Base-by-base conservation (phyloP, 306 rosid genomes). In the Pueraria montana region DNA sequence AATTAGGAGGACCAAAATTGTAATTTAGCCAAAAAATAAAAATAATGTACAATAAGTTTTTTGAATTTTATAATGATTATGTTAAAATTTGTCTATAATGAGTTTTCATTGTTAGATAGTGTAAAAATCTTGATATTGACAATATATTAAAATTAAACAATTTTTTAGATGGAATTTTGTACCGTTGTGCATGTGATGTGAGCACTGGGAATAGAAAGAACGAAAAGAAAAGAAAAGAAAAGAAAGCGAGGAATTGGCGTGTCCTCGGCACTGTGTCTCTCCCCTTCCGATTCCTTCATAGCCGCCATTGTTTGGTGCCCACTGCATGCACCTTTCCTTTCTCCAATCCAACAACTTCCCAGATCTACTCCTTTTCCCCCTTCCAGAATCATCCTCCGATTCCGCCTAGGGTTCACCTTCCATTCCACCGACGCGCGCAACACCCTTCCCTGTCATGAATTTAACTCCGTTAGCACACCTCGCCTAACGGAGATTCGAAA, bases 321-420 rank as follows among this genome's bases (percentile, higher is more conserved):
- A 63, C 42, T 40, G 40, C 34, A 63, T 32, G 17, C 6, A 38
- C 34, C 32, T 48, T 11, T 50, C 36, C 6, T 68, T 55, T 26
- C 43, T 18, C 24, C 26, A 4, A 13, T 13, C 59, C 18, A 38
- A 30, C 78, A 62, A 56, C 85, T 52, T 59, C 56, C 11, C 77
- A 76, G 84, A 89, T 88, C 85, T 67, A 59, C 56, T 24, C 53
- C 13, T 2, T 36, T 66, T n/a, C 49, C 21, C 42, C 49, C 11
- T 43, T 11, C 58, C 11, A 21, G 16, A 8, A 8, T n/a, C 48
- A 34, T 58, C 30, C 87, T 76, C 76, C 46, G 59, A 75, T 80
- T 65, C 18, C 11, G 73, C 63, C 50, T 76, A 69, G 84, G 83
- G 82, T 70, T 87, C 45, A 21, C 76, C 46, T 40, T 42, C n/a